Percentiles rank a stretch among this genome's conserved stretches.
These are phyloP conservation scores for Pseudonitzschia delicatissima DNA, from an alignment of 108 stramenopile genomes.

Conservation along the genomic window DNA sequence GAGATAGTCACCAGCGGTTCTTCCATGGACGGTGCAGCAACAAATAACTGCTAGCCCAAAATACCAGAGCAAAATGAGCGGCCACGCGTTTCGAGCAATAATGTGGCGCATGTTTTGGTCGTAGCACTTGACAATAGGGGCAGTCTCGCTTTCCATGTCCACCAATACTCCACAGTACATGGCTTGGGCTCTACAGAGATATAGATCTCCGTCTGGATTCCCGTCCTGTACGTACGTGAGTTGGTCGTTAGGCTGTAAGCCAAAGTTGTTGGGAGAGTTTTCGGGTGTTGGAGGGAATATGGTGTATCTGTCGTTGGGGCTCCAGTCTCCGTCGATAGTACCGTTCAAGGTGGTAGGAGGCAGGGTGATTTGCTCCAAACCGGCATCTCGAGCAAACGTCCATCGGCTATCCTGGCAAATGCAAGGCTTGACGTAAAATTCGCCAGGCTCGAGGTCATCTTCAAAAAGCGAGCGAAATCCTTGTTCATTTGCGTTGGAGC, in stretches of 20 bases:
- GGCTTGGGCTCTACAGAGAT: constrained; percentile 15
- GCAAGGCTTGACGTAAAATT: constrained; percentile 11
- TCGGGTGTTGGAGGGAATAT: not conserved
- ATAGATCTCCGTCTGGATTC: not conserved
- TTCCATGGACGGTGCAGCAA: constrained; percentile 29
- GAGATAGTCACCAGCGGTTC: constrained; percentile 16
- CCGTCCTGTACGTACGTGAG: not conserved
- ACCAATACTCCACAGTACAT: constrained; percentile 25
- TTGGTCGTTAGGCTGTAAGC: not conserved
- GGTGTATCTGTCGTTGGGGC: not conserved
- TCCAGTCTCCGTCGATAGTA: not conserved
- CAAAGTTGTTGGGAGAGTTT: not conserved
- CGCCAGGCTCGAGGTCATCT: not conserved
- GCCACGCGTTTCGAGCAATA: constrained; percentile 35
- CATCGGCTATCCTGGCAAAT: constrained; percentile 4
- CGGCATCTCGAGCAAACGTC: too few relatives aligned
- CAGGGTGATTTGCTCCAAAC: not conserved
- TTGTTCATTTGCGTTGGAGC: not conserved
- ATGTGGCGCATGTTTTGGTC: constrained; percentile 11
- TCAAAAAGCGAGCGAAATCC: not conserved
- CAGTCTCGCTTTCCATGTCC: not conserved
- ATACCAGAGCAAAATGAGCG: constrained; percentile 37
- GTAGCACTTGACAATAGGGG: constrained; percentile 8
- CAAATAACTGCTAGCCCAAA: constrained; percentile 28
- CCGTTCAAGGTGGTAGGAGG: not conserved